Evolutionary conservation across 2,329 filamentous ascomycete species (phyloP), one percentile per base, ranked within the genome.

Genomic region (Hysterium pulicare): DNA sequence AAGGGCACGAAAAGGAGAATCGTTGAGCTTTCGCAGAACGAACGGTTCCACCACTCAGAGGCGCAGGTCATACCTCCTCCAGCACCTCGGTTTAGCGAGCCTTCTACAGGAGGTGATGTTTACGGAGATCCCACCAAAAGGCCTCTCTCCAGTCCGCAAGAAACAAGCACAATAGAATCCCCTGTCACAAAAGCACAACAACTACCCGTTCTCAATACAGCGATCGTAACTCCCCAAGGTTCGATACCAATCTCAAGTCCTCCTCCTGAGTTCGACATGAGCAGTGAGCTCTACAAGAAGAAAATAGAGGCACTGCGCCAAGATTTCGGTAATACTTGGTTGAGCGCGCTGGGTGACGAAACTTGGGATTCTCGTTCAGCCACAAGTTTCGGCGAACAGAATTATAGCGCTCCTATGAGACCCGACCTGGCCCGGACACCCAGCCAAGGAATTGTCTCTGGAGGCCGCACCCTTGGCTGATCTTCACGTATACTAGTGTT

Each of bases 261-360:
- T 42, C 50, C 49, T 42, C 47, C 51, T 13, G 77, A 85, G 45
- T 87, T 83, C 78, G 81, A 82, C 46, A 71, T 80, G 33, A 79
- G 81, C 45, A 85, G 86, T 41, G 87, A 93, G 57, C 73, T 87
- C 6, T 97, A 95, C 67, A 82, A 86, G 44, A 87, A 87, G 63
- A 93, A 93, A 66, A 85, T 97, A 41, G 90, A 95, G 66, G 83
- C 86, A 3, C 71, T 96, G 41, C 84, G 90, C 47, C 85, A 85
- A 58, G 88, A 91, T 58, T 84, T 95, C 51, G 90, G 90, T 23
- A 88, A 83, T 55, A 86, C 83, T 28, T 98, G 95, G 78, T 77
- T 98, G 30, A 90, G 83, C 49, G 88, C 87, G 11, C 73, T 97
- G 38, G 86, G 86, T 46, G 90, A 95, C 57, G 87, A 93, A 63